Base-by-base conservation (phyloP, 352 stramenopile species). In the Globisporangium spiculum region DNA sequence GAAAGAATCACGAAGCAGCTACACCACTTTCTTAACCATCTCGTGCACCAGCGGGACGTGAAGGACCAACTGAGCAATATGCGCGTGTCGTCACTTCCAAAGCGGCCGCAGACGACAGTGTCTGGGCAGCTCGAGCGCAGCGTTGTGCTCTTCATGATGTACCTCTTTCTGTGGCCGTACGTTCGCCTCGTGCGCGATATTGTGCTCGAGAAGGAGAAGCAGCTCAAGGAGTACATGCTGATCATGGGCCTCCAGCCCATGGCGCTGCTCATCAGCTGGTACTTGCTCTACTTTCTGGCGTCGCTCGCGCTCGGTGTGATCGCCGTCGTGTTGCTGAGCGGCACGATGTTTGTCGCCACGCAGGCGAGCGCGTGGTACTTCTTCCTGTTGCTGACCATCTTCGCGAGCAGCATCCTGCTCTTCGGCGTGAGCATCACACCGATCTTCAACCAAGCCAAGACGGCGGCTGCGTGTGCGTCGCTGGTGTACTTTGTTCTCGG, bases 161-260 rank as follows among this genome's bases (percentile, higher is more conserved):
- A 94, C 34, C 46, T 93, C 12, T 96, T 94, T 59, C 58, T 98
- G 58, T 98, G 92, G 78, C 92, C 93, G 6, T 96, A 91, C 52
- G 86, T 80, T 20, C 83, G 87, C 5, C 74, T 98, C 46, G 79
- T 97, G 56, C 90, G 91, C 36, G 81, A 92, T 38, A 75, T 97
- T 22, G 90, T 98, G 41, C 67, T 83, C 38, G 93, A 98, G 53
- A 98, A 98, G 69, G 93, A 98, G 75, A 91, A 83, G 54, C 81
- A 93, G 64, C 72, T 97, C 36, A 93, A 94, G 67, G 89, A 97
- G 59, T 95, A 94, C 65, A 56, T 97, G 74, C 76, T 96, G 58
- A 97, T 97, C 53, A 92, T 97, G 83, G 91, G 91, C 1, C 48
- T 97, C 0, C 70, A 71, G n/a, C 77, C 87, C 0, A 92, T 90